Conservation (phyloP, 2,329 filamentous ascomycete genomes). For the Whalleya microplaca region DNA sequence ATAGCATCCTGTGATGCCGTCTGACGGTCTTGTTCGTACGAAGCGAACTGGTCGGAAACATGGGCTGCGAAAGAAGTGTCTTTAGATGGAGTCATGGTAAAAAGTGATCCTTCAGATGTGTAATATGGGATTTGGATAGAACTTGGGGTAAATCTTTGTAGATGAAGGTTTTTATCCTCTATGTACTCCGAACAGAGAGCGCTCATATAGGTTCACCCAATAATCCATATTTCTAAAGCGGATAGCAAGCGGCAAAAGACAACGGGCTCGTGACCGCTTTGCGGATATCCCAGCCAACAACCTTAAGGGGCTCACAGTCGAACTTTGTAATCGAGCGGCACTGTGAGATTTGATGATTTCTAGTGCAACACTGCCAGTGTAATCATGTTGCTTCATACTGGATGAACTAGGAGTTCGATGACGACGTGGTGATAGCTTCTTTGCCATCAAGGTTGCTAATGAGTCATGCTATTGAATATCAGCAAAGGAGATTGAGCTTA, state of each 20-base stretch:
- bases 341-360: background rate
- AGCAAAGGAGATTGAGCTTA: background rate
- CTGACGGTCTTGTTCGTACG: conserved; percentile 46
- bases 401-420: background rate
- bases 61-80: conserved; percentile 43
- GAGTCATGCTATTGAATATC: background rate
- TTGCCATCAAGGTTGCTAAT: background rate
- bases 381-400: background rate
- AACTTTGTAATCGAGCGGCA: too few species aligned
- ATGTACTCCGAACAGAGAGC: too few species aligned
- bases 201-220: too few species aligned
- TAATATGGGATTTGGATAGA: too few species aligned
- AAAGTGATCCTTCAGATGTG: background rate
- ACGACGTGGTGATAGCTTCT: conserved; percentile 3
- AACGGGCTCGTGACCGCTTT: too few species aligned
- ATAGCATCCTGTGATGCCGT: conserved; percentile 44
- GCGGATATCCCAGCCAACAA: too few species aligned
- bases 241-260: too few species aligned
- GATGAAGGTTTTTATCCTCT: too few species aligned
- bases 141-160: too few species aligned
- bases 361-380: background rate
- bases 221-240: too few species aligned
- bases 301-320: too few species aligned
- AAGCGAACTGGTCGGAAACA: conserved; percentile 41
- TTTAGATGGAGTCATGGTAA: conserved; percentile 34